Evolutionary conservation across 176 grass and related monocot species (phyloP).

Genomic region (Rhynchospora tenuis): DNA sequence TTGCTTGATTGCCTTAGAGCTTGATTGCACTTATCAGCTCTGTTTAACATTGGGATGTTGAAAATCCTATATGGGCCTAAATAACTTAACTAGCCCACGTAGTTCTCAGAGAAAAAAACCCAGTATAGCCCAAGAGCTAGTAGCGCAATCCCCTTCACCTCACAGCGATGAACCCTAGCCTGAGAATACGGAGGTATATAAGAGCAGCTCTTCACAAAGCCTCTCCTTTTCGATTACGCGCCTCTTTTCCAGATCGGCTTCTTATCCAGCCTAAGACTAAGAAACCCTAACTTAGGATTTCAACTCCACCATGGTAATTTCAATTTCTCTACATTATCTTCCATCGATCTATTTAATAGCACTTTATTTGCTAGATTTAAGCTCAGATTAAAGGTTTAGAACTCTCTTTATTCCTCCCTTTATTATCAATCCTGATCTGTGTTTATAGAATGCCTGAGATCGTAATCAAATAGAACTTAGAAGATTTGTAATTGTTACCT

Average conservation of each 20-base stretch:
- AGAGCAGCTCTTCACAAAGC: neutral
- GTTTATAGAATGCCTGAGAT: neutral
- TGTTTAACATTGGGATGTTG: no score
- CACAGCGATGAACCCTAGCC: conserved; percentile 14
- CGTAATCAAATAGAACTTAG: neutral
- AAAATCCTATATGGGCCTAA: neutral
- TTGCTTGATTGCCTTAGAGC: no score
- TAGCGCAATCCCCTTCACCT: neutral
- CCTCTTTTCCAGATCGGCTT: neutral
- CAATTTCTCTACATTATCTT: neutral
- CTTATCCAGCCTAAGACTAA: neutral
- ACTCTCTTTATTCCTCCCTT: neutral
- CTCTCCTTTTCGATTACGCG: neutral
- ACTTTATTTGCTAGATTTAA: neutral
- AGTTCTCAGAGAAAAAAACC: neutral
- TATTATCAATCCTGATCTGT: neutral
- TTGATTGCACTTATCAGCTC: no score
- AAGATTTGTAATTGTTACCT: neutral
- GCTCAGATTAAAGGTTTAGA: neutral
- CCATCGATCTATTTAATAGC: neutral
- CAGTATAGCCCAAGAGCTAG: neutral
- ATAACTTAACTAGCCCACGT: neutral
- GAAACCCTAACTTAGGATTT: neutral
- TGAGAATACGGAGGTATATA: neutral
- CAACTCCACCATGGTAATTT: conserved; percentile 6